Percentiles rank a stretch among this genome's conserved stretches.
Conservation (phyloP, 306 rosid species). For the Prunus mongolica region DNA sequence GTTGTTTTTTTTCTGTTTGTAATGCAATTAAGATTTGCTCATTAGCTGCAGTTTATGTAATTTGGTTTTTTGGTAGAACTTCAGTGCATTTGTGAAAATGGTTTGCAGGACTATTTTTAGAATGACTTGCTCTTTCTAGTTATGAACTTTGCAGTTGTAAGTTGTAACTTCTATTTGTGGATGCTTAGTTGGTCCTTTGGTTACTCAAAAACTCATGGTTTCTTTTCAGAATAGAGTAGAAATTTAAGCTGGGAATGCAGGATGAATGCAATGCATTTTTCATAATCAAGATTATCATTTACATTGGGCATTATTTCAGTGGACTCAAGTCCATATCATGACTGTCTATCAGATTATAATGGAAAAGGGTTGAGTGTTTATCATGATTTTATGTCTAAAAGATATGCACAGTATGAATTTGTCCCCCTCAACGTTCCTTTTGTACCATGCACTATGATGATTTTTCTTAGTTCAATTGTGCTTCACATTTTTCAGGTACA, state of each 20-base stretch:
- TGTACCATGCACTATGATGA: background rate
- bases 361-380: background rate
- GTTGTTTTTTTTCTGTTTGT: background rate
- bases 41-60: background rate
- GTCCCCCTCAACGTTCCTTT: background rate
- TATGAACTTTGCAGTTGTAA: background rate
- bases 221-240: background rate
- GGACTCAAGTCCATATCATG: background rate
- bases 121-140: background rate
- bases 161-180: background rate
- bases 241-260: conserved; percentile 2
- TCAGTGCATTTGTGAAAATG: background rate
- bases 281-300: background rate
- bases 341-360: background rate
- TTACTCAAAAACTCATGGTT: background rate
- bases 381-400: background rate
- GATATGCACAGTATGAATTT: background rate
- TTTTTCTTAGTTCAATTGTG: background rate
- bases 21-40: conserved; percentile 16
- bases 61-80: background rate
- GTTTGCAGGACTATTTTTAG: background rate
- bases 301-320: background rate
- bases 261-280: background rate
- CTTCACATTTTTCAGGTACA: conserved; percentile 44
- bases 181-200: background rate